phyloP scores from a whole-genome alignment of 306 rosid genomes.

The Quercus variabilis region DNA sequence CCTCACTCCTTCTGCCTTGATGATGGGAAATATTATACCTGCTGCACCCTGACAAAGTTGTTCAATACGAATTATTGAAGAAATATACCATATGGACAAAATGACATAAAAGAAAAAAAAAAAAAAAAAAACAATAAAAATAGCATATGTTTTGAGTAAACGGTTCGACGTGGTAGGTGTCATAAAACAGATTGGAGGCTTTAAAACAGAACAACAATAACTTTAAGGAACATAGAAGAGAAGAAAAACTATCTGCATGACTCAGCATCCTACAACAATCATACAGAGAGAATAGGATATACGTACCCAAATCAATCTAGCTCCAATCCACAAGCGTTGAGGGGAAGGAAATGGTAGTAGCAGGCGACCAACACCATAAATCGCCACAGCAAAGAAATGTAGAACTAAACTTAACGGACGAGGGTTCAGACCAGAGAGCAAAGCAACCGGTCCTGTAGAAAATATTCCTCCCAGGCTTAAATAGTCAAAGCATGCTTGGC shows the following conservation, averaged over 20 bases:
- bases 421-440: constrained; percentile 65
- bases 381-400: constrained; percentile 65
- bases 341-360: constrained; percentile 63
- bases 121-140: too few species aligned
- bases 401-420: constrained; percentile 52
- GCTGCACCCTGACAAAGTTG: constrained; percentile 37
- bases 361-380: constrained; percentile 63
- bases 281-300: not conserved
- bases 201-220: not conserved
- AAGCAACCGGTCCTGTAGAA: constrained; percentile 48
- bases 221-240: not conserved
- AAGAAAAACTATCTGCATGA: not conserved
- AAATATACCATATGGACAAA: not conserved
- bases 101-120: too few species aligned
- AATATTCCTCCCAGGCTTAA: constrained; percentile 49
- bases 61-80: not conserved
- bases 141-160: too few species aligned
- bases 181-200: too few species aligned
- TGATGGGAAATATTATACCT: constrained; percentile 52
- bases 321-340: constrained; percentile 51
- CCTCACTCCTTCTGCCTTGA: constrained; percentile 52
- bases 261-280: not conserved
- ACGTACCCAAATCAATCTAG: constrained; percentile 48
- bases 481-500: constrained; percentile 55
- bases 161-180: too few species aligned